phyloP scores from a whole-genome alignment of 2,329 filamentous ascomycete species.

The Aschersonia sp. region DNA sequence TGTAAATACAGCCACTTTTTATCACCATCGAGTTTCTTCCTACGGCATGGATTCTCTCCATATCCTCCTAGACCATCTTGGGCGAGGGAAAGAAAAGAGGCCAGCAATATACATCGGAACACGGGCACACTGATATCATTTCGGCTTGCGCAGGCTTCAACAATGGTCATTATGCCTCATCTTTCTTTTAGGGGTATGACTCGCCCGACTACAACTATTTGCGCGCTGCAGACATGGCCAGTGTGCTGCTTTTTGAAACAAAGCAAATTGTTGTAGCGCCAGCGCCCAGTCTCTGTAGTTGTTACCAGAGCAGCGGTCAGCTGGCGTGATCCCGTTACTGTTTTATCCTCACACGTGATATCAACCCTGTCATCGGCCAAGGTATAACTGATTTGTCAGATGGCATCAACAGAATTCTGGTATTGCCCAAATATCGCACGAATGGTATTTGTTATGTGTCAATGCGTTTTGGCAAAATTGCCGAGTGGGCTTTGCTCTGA shows the following conservation, averaged over 20 bases:
- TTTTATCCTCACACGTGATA: slow-evolving; percentile 21
- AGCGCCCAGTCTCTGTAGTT: slow-evolving; percentile 9
- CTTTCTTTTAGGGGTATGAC: slow-evolving; percentile 16
- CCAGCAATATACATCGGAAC: too few species aligned
- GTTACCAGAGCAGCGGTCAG: slow-evolving; percentile 21
- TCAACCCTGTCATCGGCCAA: slow-evolving; percentile 25
- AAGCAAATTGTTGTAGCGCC: slow-evolving; percentile 15
- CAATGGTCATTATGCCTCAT: slow-evolving; percentile 16
- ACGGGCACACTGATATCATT: too few species aligned
- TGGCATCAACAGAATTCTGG: slow-evolving; percentile 16
- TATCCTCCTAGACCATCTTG: too few species aligned
- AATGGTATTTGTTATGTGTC: slow-evolving; percentile 9
- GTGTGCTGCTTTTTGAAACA: slow-evolving; percentile 21
- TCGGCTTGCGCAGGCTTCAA: neutral
- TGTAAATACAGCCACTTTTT: too few species aligned
- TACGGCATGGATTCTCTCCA: too few species aligned
- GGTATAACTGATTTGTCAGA: slow-evolving; percentile 19
- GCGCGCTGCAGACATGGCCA: slow-evolving; percentile 15
- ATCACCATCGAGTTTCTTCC: too few species aligned
- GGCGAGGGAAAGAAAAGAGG: too few species aligned
- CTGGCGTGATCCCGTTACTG: slow-evolving; percentile 29
- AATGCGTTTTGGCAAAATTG: slow-evolving; percentile 12
- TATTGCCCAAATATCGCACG: slow-evolving; percentile 9
- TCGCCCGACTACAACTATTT: slow-evolving; percentile 17
- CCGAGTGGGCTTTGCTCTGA: slow-evolving; percentile 8